These are phyloP conservation scores for Sanghuangporus baumii DNA, from an alignment of 1,284 basidiomycete species.

Conservation along the genomic window DNA sequence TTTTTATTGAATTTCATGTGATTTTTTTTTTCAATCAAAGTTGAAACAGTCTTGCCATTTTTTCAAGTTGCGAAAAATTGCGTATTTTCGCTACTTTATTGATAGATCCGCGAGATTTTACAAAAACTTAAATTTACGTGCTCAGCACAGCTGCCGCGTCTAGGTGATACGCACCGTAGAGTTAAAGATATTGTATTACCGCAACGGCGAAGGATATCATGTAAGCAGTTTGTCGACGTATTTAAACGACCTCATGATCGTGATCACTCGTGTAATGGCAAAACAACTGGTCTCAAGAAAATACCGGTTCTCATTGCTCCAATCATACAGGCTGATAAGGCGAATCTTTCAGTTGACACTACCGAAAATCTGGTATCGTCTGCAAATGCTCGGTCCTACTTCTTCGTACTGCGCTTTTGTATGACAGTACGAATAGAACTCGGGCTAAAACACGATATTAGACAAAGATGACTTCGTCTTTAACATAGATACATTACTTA, in stretches of 20 bases:
- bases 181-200: no score
- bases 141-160: no score
- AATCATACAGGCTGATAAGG: not conserved
- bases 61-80: no score
- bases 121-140: no score
- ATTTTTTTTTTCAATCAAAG: no score
- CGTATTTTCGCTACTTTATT: no score
- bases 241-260: not conserved
- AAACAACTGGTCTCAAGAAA: not conserved
- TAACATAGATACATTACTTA: slow-evolving; percentile 36
- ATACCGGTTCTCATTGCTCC: not conserved
- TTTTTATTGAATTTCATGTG: no score
- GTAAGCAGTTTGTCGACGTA: not conserved
- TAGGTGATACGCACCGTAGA: no score
- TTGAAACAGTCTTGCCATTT: no score
- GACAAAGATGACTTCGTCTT: not conserved
- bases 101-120: no score
- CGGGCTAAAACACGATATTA: slow-evolving; percentile 51
- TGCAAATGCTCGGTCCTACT: slow-evolving; percentile 92
- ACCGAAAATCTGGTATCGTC: slow-evolving; percentile 92
- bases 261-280: not conserved
- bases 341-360: slow-evolving; percentile 60
- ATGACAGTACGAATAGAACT: slow-evolving; percentile 97
- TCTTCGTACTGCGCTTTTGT: slow-evolving; percentile 98
- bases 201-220: no score